Evolutionary conservation across 805 yeast genomes (phyloP).

Genomic region (Sporopachydermia quercuum): DNA sequence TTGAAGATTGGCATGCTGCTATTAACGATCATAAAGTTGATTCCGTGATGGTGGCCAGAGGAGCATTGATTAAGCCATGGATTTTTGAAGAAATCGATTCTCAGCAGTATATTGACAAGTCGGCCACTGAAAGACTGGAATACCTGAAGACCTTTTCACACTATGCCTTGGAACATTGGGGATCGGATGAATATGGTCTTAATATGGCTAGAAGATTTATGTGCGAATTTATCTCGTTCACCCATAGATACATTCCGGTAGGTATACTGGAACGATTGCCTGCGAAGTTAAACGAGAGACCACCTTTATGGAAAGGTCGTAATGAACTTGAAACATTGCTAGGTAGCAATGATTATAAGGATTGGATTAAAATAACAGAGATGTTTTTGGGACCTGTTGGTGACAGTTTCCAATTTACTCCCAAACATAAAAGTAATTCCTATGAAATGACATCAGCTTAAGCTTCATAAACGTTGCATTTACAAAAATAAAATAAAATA

Average conservation of each 20-base stretch:
- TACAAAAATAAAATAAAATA: too few relatives aligned
- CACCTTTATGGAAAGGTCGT: conserved; percentile 87
- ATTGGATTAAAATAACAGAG: conserved; percentile 93
- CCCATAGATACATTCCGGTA: conserved; percentile 87
- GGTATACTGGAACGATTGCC: conserved; percentile 86
- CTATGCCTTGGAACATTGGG: conserved; percentile 93
- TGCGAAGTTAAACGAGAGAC: conserved; percentile 81
- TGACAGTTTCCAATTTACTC: conserved; percentile 61
- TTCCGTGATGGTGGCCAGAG: conserved; percentile 94
- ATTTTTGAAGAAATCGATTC: conserved; percentile 90
- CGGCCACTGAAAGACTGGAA: conserved; percentile 79
- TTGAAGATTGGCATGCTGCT: conserved; percentile 77
- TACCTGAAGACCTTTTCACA: conserved; percentile 53
- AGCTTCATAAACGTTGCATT: background rate
- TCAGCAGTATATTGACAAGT: conserved; percentile 78
- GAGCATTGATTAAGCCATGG: conserved; percentile 98
- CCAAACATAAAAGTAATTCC: conserved; percentile 91
- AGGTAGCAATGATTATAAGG: conserved; percentile 73
- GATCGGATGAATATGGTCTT: conserved; percentile 89
- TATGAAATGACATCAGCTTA: conserved; percentile 23
- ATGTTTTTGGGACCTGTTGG: conserved; percentile 86
- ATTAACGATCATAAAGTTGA: conserved; percentile 58
- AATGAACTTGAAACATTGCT: conserved; percentile 81
- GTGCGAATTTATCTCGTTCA: conserved; percentile 89
- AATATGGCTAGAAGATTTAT: conserved; percentile 75